Percentiles rank a stretch among this genome's conserved stretches.
These are phyloP conservation scores for Phytophthora pisi DNA, from an alignment of 352 stramenopile genomes.

Conservation along the genomic window DNA sequence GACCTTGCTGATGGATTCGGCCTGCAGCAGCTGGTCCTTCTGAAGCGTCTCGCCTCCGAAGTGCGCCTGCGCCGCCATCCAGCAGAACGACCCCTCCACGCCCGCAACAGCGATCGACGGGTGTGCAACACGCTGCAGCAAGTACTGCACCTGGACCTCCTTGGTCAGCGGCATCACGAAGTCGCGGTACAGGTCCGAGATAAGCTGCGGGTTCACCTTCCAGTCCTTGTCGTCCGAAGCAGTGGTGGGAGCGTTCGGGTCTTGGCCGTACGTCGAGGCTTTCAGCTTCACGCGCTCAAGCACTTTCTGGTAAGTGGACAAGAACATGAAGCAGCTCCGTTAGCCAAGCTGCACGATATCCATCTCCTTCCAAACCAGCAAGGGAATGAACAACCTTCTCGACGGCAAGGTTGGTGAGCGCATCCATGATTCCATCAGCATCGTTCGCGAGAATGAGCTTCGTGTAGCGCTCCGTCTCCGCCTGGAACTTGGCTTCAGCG, in stretches of 20 bases:
- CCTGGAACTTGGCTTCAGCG: slow-evolving; percentile 97
- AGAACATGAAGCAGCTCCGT: not conserved
- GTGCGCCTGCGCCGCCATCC: slow-evolving; percentile 68
- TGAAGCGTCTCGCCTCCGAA: slow-evolving; percentile 57
- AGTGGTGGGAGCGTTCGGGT: slow-evolving; percentile 61
- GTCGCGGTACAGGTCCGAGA: slow-evolving; percentile 96
- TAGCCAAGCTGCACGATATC: not conserved
- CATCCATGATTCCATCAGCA: slow-evolving; percentile 95
- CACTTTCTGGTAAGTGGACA: slow-evolving; percentile 60
- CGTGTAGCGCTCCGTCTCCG: slow-evolving; percentile 91
- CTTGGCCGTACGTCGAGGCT: slow-evolving; percentile 95
- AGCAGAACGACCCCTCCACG: slow-evolving; percentile 78
- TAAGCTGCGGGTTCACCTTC: slow-evolving; percentile 97
- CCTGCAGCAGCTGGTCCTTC: slow-evolving; percentile 59
- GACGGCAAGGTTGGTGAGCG: slow-evolving; percentile 94
- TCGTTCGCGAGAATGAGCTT: slow-evolving; percentile 93
- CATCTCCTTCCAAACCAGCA: not conserved
- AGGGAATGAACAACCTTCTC: slow-evolving; percentile 70
- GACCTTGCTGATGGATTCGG: slow-evolving; percentile 73
- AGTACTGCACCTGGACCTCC: slow-evolving; percentile 96
- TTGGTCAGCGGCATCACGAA: slow-evolving; percentile 99
- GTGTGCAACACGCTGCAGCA: slow-evolving; percentile 85
- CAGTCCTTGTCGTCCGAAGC: slow-evolving; percentile 47
- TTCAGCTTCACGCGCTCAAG: slow-evolving; percentile 95
- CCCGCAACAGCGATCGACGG: slow-evolving; percentile 75